Evolutionary conservation across 2,329 filamentous ascomycete genomes (phyloP), one percentile per base, ranked within the genome.

Genomic region (Aquanectria penicillioides): DNA sequence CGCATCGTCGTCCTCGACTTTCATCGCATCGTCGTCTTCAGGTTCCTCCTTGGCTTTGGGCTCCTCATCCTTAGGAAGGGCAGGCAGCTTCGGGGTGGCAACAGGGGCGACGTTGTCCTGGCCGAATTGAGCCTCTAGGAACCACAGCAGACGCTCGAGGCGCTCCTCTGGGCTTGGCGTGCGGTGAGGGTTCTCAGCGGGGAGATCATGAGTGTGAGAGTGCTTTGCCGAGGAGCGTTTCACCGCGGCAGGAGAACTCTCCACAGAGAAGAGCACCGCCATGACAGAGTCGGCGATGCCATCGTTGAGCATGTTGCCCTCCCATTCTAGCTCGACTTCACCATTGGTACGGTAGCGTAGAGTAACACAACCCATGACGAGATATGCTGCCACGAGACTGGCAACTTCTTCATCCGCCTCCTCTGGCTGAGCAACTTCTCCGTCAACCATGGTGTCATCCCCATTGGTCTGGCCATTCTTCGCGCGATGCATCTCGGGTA

Each of bases 271-370:
- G 10, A 99, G 83, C 3, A 97, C 93, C 1, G 93, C 93, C 83
- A 98, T 92, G 52, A 98, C 91, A 13, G 95, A 93, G 76, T 99
- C 95, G n/a, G 95, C 95, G 70, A 99, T 96, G 60, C 93, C 92
- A 72, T 99, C 95, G 74, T 98, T 99, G 71, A 97, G 89, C 80
- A 97, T 91, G 74, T 98, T 99, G 57, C 94, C 95, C 74, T 98
- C 94, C 95, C 95, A 99, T 77, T 97, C 93, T 3, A 98, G 82
- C 74, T 96, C 93, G 6, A 97, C 86, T 71, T 95, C 89, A 54
- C 94, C 91, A 65, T 87, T 89, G 61, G 82, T 85, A 63, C 85
- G 85, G 76, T 95, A 93, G 17, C 89, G 86, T n/a, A 98, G 88
- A 7, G 87, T 87, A 23, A 97, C 88, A 75, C 91, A 95, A 63